A percentile compares a stretch with the other conserved stretches of the same genome.
Evolutionary conservation across 257 asterid genomes (phyloP).

Genomic region (Ophiorrhiza pumila): DNA sequence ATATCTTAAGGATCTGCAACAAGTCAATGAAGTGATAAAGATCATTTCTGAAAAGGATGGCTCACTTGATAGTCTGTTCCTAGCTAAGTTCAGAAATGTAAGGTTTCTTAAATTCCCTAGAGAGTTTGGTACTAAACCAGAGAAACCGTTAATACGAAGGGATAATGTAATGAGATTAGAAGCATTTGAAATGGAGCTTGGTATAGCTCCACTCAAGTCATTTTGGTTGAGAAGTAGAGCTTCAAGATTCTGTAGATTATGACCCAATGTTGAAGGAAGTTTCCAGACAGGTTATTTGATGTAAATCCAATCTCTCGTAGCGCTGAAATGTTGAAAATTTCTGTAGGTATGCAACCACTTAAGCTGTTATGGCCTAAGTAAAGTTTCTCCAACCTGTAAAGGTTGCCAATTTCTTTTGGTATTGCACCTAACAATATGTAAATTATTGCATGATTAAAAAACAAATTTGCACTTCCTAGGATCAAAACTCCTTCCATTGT

Average conservation of each 20-base stretch:
- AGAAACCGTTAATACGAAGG: constrained; percentile 20
- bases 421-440: too few relatives aligned
- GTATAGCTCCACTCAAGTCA: too few relatives aligned
- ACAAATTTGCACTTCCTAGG: too few relatives aligned
- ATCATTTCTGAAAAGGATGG: not conserved
- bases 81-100: constrained; percentile 19
- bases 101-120: constrained; percentile 31
- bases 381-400: too few relatives aligned
- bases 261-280: not conserved
- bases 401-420: too few relatives aligned
- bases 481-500: too few relatives aligned
- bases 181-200: too few relatives aligned
- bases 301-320: not conserved
- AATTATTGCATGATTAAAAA: too few relatives aligned
- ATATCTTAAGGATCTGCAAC: constrained; percentile 5
- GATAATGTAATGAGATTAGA: not conserved
- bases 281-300: not conserved
- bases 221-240: not conserved
- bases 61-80: constrained; percentile 25
- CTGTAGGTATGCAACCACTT: constrained; percentile 5
- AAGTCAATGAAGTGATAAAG: constrained; percentile 21
- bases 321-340: not conserved
- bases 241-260: not conserved
- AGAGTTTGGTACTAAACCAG: constrained; percentile 28
- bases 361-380: too few relatives aligned